Evolutionary conservation across 2,329 filamentous ascomycete species (phyloP).

Genomic region (Alternaria ventricosa): DNA sequence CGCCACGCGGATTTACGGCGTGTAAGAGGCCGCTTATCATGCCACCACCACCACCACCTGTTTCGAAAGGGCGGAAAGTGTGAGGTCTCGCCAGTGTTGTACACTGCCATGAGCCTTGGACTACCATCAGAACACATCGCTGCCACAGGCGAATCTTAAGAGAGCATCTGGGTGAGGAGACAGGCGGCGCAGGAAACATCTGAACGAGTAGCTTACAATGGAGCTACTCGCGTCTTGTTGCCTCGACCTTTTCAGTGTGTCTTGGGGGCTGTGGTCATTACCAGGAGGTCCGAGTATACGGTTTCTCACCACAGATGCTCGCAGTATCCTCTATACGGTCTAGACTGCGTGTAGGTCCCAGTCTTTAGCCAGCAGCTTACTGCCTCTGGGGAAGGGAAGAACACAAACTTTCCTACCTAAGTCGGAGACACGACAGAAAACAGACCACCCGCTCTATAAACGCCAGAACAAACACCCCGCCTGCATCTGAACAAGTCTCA

Average conservation of each 20-base stretch:
- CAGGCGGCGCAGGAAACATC: not conserved
- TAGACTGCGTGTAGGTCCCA: not conserved
- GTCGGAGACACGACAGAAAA: not conserved
- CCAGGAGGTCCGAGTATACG: not conserved
- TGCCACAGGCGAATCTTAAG: not conserved
- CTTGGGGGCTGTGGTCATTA: not conserved
- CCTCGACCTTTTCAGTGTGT: not conserved
- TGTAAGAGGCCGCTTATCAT: constrained; percentile 40
- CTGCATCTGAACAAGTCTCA: not conserved
- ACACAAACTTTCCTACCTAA: not conserved
- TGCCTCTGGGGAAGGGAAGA: not conserved
- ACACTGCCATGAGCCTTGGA: not conserved
- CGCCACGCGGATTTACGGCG: constrained; percentile 26
- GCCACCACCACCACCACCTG: constrained; percentile 15
- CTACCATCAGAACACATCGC: not conserved
- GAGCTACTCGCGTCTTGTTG: not conserved
- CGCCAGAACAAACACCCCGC: not conserved
- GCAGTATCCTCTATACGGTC: not conserved
- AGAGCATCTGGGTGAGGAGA: not conserved
- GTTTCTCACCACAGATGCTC: not conserved
- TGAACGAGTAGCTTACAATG: not conserved
- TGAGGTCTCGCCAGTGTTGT: not conserved
- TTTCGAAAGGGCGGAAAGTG: constrained; percentile 6
- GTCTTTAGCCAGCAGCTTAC: not conserved
- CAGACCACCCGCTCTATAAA: not conserved